Percentiles rank a stretch among this genome's conserved stretches.
Conservation (phyloP, 306 rosid genomes). For the Glycine latifolia region DNA sequence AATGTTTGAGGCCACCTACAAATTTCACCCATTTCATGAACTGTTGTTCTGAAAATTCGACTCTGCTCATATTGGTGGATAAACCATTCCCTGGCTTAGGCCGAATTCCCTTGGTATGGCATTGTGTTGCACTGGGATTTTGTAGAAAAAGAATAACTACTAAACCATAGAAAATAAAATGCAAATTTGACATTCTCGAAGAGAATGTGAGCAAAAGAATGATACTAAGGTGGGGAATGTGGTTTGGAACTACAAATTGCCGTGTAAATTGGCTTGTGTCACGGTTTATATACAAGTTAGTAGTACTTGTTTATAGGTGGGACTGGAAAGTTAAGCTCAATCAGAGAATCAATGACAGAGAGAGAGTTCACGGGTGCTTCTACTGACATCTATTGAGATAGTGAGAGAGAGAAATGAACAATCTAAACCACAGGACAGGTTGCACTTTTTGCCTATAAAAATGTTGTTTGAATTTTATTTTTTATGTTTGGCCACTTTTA, state of each 20-base stretch:
- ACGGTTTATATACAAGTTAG: constrained; percentile 44
- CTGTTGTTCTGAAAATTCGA: constrained; percentile 80
- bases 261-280: constrained; percentile 32
- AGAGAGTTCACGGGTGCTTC: constrained; percentile 85
- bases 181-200: constrained; percentile 58
- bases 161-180: constrained; percentile 45
- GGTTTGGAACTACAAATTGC: constrained; percentile 25
- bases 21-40: constrained; percentile 91
- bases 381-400: constrained; percentile 48
- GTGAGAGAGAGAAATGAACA: constrained; percentile 44
- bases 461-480: constrained; percentile 13
- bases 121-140: constrained; percentile 49
- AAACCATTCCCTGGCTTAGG: constrained; percentile 50
- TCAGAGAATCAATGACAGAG: constrained; percentile 61
- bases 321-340: constrained; percentile 61
- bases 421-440: constrained; percentile 57
- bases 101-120: constrained; percentile 74
- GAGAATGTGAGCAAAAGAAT: constrained; percentile 46
- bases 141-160: constrained; percentile 53
- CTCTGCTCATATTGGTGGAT: constrained; percentile 59
- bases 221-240: constrained; percentile 10
- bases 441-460: constrained; percentile 58
- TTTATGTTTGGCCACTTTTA: constrained; percentile 47
- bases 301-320: constrained; percentile 43
- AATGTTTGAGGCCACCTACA: constrained; percentile 83